Conservation (phyloP, 2,329 filamentous ascomycete species). For the Lecanicillium sp. region DNA sequence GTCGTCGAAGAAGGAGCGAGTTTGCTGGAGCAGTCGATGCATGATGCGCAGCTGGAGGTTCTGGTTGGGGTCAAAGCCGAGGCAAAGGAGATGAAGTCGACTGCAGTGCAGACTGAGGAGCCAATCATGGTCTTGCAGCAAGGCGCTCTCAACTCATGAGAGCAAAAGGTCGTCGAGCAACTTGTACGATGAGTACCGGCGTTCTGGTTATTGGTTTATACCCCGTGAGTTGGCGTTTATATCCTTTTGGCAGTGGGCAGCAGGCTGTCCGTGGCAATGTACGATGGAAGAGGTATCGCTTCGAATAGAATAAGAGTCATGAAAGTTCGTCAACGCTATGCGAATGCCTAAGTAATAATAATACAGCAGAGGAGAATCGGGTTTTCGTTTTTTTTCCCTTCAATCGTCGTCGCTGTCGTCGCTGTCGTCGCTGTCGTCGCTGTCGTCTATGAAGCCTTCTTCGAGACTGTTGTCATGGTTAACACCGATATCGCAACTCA, state of each 20-base stretch:
- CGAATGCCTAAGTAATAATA: slow-evolving; percentile 8
- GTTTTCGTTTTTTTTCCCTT: too few relatives aligned
- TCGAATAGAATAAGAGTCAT: slow-evolving; percentile 4
- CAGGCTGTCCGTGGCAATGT: too few relatives aligned
- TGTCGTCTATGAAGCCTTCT: slow-evolving; percentile 40
- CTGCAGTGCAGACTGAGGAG: neutral
- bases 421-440: too few relatives aligned
- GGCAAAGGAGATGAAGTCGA: neutral
- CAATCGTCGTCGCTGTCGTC: too few relatives aligned
- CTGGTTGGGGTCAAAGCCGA: neutral
- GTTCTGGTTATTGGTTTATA: too few relatives aligned
- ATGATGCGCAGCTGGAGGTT: neutral
- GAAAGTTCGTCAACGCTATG: slow-evolving; percentile 12
- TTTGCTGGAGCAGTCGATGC: neutral
- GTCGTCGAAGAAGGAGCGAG: neutral
- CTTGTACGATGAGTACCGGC: neutral
- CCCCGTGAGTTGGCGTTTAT: too few relatives aligned
- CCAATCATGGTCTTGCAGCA: neutral
- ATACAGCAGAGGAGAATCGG: neutral
- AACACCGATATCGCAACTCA: neutral
- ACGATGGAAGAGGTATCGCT: neutral
- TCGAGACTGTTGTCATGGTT: slow-evolving; percentile 24
- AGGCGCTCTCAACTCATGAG: too few relatives aligned
- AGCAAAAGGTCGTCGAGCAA: too few relatives aligned
- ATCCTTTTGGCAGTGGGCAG: too few relatives aligned